Evolutionary conservation across 2,329 filamentous ascomycete genomes (phyloP).

Genomic region (Alternaria solani): DNA sequence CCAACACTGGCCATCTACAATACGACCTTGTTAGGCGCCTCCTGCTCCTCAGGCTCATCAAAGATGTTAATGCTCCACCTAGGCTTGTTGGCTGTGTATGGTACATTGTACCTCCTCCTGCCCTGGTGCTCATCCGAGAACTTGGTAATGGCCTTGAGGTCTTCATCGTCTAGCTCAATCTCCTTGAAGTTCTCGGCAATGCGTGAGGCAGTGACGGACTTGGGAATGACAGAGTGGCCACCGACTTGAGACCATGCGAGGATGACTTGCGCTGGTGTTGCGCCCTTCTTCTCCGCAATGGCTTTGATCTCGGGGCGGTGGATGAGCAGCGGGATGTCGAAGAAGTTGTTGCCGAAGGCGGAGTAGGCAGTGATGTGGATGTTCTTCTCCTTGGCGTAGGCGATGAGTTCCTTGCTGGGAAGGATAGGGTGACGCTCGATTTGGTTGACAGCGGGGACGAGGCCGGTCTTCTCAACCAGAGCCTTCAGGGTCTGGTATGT

Average conservation of each 20-base stretch:
- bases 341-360: slow-evolving; percentile 56
- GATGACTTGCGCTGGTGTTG: slow-evolving; percentile 79
- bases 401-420: slow-evolving; percentile 40
- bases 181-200: slow-evolving; percentile 44
- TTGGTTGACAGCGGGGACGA: slow-evolving; percentile 42
- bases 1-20: slow-evolving; percentile 9
- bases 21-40: slow-evolving; percentile 57
- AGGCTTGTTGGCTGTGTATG: slow-evolving; percentile 56
- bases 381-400: slow-evolving; percentile 42
- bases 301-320: slow-evolving; percentile 72
- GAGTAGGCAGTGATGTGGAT: slow-evolving; percentile 46
- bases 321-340: slow-evolving; percentile 67
- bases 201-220: slow-evolving; percentile 39
- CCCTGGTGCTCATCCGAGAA: slow-evolving; percentile 63
- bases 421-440: slow-evolving; percentile 45
- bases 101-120: slow-evolving; percentile 64
- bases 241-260: slow-evolving; percentile 85
- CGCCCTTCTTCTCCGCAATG: slow-evolving; percentile 69
- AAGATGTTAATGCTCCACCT: slow-evolving; percentile 67
- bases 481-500: slow-evolving; percentile 56
- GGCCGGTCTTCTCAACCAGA: slow-evolving; percentile 60
- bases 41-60: slow-evolving; percentile 61
- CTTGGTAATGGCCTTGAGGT: slow-evolving; percentile 43
- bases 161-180: slow-evolving; percentile 34
- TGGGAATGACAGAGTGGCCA: slow-evolving; percentile 42